Base-by-base conservation (phyloP, 2,329 filamentous ascomycete genomes). In the Aureobasidium pullulans region DNA sequence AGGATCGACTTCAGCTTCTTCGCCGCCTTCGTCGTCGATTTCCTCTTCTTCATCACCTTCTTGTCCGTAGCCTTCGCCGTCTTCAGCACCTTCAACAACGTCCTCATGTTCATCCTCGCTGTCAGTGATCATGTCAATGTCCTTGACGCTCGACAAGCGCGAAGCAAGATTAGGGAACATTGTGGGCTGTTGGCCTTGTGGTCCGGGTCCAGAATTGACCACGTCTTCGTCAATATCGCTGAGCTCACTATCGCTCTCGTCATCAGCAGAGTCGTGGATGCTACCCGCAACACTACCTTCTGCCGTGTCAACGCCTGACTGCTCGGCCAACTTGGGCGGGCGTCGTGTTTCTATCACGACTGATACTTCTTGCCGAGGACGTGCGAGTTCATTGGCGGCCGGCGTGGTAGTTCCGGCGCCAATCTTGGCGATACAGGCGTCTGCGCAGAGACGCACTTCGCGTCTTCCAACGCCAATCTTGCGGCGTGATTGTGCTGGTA, bases 391-490 rank as follows among this genome's bases (percentile, higher is more conserved):
- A 8, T 62, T 63, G 1, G 52, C 52, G 16, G 57, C 57, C 3
- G 47, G 23, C 6, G 44, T 59, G 10, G 48, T 42, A 5, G 58
- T 29, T 6, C 32, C 37, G 19, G 62, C 50, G 31, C 60, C 60
- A 6, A 65, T 61, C 57, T 71, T 71, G 43, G 77, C 62, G 1
- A 79, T 76, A 61, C 82, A 82, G 0, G 79, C 77, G 68, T 86
- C 84, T 8, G 83, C 83, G 63, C 78, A 78, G 46, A 79, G 78
- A 61, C 82, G 78, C 29, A 86, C 77, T 63, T 86, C 83, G 13
- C 82, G 75, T 31, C 82, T 76, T 6, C 82, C 81, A 6, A 86
- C 81, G 6, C 82, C 81, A 66, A 84, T 83, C 19, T 80, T 78
- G 59, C 81, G 72, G 9, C 73, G 67, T 16, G 65, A 61, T 42